phyloP scores from a whole-genome alignment of 1,139 yeast genomes.

The Arxiozyma telluris region DNA sequence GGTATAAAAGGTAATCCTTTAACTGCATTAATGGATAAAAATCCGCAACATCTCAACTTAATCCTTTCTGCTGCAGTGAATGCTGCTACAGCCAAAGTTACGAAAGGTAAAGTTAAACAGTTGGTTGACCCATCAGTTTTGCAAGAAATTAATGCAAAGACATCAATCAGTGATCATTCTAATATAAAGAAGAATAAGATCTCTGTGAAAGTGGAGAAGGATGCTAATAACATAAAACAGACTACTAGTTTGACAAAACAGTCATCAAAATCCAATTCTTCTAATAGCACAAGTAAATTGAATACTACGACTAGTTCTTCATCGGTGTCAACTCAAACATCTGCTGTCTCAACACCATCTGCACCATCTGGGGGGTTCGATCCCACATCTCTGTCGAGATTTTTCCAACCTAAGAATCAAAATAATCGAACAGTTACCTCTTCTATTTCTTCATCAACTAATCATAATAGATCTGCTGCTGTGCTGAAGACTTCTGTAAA shows the following conservation, averaged over 20 bases:
- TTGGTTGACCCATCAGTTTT: slow-evolving; percentile 28
- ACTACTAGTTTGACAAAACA: background rate
- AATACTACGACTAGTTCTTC: slow-evolving; percentile 6
- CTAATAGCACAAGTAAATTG: background rate
- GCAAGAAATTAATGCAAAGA: background rate
- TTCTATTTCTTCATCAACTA: background rate
- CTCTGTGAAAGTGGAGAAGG: background rate
- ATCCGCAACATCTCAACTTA: slow-evolving; percentile 78
- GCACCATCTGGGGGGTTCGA: slow-evolving; percentile 18
- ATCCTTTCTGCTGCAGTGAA: slow-evolving; percentile 77
- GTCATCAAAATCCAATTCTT: background rate
- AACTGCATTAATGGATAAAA: slow-evolving; percentile 72
- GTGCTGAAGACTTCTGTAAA: background rate
- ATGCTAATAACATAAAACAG: background rate
- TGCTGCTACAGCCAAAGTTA: slow-evolving; percentile 61
- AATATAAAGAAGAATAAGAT: slow-evolving; percentile 9
- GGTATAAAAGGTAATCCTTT: slow-evolving; percentile 77
- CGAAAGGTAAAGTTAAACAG: slow-evolving; percentile 37
- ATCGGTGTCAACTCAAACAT: slow-evolving; percentile 4
- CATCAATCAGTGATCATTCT: slow-evolving; percentile 12
- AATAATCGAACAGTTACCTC: background rate
- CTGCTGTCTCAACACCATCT: background rate
- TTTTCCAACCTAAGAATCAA: slow-evolving; percentile 30
- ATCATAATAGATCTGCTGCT: background rate
- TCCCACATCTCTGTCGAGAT: slow-evolving; percentile 30